A percentile compares a stretch with the other conserved stretches of the same genome.
phyloP scores from a whole-genome alignment of 768 basidiomycete species.

The Boletus barrowsii region DNA sequence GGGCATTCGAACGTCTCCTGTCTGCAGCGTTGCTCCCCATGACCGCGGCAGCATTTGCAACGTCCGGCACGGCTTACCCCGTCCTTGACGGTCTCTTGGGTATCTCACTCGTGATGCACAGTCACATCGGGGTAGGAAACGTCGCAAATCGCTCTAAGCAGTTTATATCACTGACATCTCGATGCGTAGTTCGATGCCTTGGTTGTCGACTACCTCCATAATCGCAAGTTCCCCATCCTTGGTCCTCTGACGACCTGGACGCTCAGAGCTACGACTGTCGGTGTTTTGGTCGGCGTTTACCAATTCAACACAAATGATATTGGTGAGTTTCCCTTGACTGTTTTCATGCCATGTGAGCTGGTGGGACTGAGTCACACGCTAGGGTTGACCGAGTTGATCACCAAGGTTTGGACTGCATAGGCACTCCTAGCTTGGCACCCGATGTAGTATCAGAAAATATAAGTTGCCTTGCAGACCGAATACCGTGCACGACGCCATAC shows the following conservation, averaged over 20 bases:
- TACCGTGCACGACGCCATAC: no score
- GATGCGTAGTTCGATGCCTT: slow-evolving; percentile 63
- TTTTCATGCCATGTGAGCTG: background rate
- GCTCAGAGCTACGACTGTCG: slow-evolving; percentile 73
- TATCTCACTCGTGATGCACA: slow-evolving; percentile 86
- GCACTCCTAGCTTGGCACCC: background rate
- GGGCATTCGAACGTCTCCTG: slow-evolving; percentile 91
- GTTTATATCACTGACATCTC: background rate
- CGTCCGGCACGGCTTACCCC: slow-evolving; percentile 72
- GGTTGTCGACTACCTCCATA: slow-evolving; percentile 87
- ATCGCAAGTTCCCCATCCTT: slow-evolving; percentile 87
- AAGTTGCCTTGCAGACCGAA: background rate
- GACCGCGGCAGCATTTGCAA: slow-evolving; percentile 82
- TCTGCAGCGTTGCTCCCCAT: slow-evolving; percentile 86
- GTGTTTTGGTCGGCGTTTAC: slow-evolving; percentile 85
- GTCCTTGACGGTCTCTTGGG: slow-evolving; percentile 88
- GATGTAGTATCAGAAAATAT: background rate
- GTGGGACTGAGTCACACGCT: background rate
- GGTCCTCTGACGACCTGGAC: slow-evolving; percentile 73
- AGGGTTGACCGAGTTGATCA: slow-evolving; percentile 86
- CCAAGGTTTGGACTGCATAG: slow-evolving; percentile 80
- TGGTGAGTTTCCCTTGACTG: slow-evolving; percentile 52
- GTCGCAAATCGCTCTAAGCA: background rate
- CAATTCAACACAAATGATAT: slow-evolving; percentile 99
- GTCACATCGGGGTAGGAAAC: slow-evolving; percentile 81